Percentiles rank a stretch among this genome's conserved stretches.
These are phyloP conservation scores for Chlamydomonas urium DNA, from an alignment of 139 green algal genomes.

Conservation along the genomic window DNA sequence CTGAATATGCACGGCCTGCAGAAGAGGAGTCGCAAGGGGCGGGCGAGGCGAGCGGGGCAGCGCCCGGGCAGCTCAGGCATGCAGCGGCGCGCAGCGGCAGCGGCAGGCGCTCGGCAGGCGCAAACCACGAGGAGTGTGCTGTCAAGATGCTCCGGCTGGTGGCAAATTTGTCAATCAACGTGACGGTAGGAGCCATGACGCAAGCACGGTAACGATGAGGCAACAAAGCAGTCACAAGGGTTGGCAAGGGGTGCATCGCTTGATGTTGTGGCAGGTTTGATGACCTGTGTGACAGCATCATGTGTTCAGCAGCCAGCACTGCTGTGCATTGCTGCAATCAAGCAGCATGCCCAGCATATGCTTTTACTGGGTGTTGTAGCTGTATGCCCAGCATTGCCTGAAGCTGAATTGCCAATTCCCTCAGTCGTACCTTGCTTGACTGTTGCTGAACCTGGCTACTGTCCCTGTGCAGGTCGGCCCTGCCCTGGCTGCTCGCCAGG, in stretches of 20 bases:
- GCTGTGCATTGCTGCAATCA: not conserved
- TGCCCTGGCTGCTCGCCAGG: constrained; percentile 10
- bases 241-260: not conserved
- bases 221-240: no score
- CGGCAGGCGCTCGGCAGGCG: constrained; percentile 17
- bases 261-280: no score
- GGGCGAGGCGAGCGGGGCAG: not conserved
- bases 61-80: not conserved
- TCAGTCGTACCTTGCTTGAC: not conserved
- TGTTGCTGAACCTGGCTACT: not conserved
- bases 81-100: not conserved
- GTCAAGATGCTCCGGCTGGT: constrained; percentile 53
- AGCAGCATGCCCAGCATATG: no score
- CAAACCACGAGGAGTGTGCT: constrained; percentile 39
- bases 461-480: constrained; percentile 18
- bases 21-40: not conserved
- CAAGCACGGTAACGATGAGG: no score
- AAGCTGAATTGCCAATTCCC: not conserved
- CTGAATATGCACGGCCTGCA: constrained; percentile 17
- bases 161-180: constrained; percentile 46
- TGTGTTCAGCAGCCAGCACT: not conserved
- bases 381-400: not conserved
- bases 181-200: no score
- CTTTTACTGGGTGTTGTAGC: not conserved
- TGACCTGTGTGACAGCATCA: not conserved